Evolutionary conservation across 805 yeast species (phyloP), one percentile per base, ranked within the genome.

Genomic region (Ogataea sp.): DNA sequence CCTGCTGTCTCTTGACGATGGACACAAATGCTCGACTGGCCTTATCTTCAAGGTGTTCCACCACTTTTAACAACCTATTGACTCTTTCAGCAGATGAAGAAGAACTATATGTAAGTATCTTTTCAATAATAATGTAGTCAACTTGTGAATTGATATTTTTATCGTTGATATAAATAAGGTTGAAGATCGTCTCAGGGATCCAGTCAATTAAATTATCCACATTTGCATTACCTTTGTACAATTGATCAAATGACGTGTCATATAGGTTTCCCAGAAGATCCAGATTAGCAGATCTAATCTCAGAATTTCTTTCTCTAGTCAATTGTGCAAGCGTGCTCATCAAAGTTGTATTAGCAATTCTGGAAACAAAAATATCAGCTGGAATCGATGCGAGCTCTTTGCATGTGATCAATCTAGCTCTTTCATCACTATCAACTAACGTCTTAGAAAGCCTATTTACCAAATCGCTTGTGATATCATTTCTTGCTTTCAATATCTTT

Each of bases 121-220:
- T 66, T 42, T 81, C 87, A 47, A 79, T 70, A 2, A 88, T 47
- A 0, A 70, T 60, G 3, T 60, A 44, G 53, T 87, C 96, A 13
- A 86, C 82, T 11, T 71, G 62, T 11, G 79, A 70, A 41, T 80
- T 85, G 37, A 85, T 79, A 9, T 67, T 64, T 38, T 62, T 69
- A 48, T 83, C 88, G 53, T 86, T 85, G 45, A 88, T 80, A 51
- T 83, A 88, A 37, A 82, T 69, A 33, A 85, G 66, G 18, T 77
- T 73, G 34, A 88, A 61, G 1, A 88, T 56, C 18, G 71, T 69
- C 33, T 76, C 73, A 1, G 96, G 96, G 20, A 87, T 77, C 54
- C 68, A 67, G 5, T 59, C 55, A 8, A 75, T 52, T 20, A 63
- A 43, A 6, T 51, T 49, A 15, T 64, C 62, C 3, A 64, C 42